phyloP scores from a whole-genome alignment of 2,329 filamentous ascomycete genomes.

The Cladophialophora bantiana region DNA sequence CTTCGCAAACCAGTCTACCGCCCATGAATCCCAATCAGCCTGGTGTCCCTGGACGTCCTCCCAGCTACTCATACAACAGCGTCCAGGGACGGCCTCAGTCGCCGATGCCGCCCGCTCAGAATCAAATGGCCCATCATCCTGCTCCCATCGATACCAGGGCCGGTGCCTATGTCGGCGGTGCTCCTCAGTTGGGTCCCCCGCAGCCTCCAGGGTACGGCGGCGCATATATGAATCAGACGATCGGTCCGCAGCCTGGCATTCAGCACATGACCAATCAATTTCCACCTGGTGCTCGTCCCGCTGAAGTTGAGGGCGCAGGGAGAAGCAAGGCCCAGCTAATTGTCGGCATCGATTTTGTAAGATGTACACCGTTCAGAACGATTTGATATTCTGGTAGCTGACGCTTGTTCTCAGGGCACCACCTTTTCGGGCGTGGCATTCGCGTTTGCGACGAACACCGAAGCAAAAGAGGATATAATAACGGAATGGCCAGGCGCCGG shows the following conservation, averaged over 20 bases:
- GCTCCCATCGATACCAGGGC: constrained; percentile 64
- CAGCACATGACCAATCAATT: constrained; percentile 43
- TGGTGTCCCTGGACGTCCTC: constrained; percentile 65
- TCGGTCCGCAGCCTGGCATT: constrained; percentile 38
- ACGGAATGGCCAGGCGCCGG: constrained; percentile 98
- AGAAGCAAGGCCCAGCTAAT: constrained; percentile 96
- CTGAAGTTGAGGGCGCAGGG: constrained; percentile 84
- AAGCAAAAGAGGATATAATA: constrained; percentile 98
- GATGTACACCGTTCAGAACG: constrained; percentile 44
- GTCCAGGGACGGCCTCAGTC: constrained; percentile 59
- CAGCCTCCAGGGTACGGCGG: constrained; percentile 56
- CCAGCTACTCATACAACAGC: constrained; percentile 67
- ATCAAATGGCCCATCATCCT: constrained; percentile 53
- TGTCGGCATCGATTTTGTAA: constrained; percentile 97
- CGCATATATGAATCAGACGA: constrained; percentile 36
- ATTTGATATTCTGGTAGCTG: neutral
- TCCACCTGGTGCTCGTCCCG: constrained; percentile 42
- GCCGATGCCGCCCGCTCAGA: constrained; percentile 57
- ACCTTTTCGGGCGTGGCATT: constrained; percentile 98
- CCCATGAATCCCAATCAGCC: constrained; percentile 57
- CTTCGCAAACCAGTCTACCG: constrained; percentile 59
- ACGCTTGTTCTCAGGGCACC: constrained; percentile 70
- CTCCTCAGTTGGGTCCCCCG: constrained; percentile 47
- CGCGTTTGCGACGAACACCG: constrained; percentile 90
- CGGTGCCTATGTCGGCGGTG: constrained; percentile 55